Evolutionary conservation across 352 stramenopile genomes (phyloP), one percentile per base, ranked within the genome.

Genomic region (Globisporangium polare): DNA sequence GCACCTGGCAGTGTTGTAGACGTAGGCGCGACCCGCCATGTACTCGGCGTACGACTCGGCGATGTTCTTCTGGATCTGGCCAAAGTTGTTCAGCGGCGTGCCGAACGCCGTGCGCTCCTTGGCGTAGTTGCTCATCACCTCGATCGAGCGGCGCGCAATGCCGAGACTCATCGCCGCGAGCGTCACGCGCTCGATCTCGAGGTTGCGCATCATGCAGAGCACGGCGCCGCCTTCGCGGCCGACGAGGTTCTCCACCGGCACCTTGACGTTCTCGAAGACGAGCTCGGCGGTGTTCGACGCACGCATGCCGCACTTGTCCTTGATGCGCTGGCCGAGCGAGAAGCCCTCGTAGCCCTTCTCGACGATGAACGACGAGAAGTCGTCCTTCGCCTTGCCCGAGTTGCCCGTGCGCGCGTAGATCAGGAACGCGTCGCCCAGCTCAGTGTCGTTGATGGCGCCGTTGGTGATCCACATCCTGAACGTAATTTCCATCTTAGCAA

Each of bases 401-500:
- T 79, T 87, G 51, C 93, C 96, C 62, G 97, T 99, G 53, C 94
- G 84, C 18, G 97, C 97, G 74, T 99, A 99, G 5, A 99, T 95
- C 12, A 99, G 77, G 62, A 99, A 99, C 26, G 92, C 77, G 73
- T 99, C 98, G 35, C 98, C 98, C 26, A 98, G 88, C 17, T 97
- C 89, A 3, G 77, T 83, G 63, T 97, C 88, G 73, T 98, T 97
- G 20, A 99, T 61, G n/a, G 96, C 97, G 22, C 97, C 98, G 73
- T 99, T 99, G 7, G 98, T 99, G 76, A 99, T 99, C 97, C 97
- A 99, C 97, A 99, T 99, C 65, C 83, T 92, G 27, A 24, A 27
- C 58, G 17, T 58, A 43, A 45, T 56, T 17, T 49, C 1, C 41
- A 46, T 20, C 7, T 58, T 12, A 62, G 8, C 42, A 41, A 41